phyloP scores from a whole-genome alignment of 2,329 filamentous ascomycete genomes.

The Fusarium transvaalense region DNA sequence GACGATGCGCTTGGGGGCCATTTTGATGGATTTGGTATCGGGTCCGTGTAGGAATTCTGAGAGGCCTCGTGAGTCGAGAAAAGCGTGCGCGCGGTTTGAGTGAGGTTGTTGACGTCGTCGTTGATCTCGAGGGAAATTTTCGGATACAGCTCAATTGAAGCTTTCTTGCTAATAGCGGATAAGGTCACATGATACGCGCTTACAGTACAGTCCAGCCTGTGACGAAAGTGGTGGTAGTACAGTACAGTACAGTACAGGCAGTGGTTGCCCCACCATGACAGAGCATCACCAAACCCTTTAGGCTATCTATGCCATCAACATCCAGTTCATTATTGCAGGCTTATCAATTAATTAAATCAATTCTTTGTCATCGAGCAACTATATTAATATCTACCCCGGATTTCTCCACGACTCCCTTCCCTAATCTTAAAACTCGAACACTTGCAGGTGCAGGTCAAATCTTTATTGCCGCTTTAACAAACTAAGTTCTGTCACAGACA shows the following conservation, averaged over 20 bases:
- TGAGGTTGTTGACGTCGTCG: constrained; percentile 19
- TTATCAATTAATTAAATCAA: constrained; percentile 5
- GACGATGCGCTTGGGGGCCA: constrained; percentile 73
- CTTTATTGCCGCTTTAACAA: background rate
- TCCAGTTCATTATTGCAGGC: constrained; percentile 18
- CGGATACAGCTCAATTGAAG: constrained; percentile 37
- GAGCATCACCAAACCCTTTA: constrained; percentile 19
- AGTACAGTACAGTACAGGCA: background rate
- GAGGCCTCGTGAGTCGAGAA: constrained; percentile 21
- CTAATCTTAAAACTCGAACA: background rate
- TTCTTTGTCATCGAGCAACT: constrained; percentile 2
- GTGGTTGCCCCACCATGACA: constrained; percentile 37
- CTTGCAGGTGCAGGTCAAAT: background rate
- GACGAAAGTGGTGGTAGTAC: background rate
- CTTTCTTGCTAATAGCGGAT: constrained; percentile 35
- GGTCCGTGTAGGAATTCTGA: constrained; percentile 3
- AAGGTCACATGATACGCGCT: constrained; percentile 47
- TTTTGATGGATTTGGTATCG: constrained; percentile 52
- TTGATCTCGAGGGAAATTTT: constrained; percentile 43
- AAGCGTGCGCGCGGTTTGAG: constrained; percentile 13
- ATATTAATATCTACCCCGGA: background rate
- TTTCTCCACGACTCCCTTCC: background rate
- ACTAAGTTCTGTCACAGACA: background rate
- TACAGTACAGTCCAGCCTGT: background rate
- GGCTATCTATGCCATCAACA: constrained; percentile 28